Base-by-base conservation (phyloP, 345 rosid genomes). In the Eucalyptus polybractea region DNA sequence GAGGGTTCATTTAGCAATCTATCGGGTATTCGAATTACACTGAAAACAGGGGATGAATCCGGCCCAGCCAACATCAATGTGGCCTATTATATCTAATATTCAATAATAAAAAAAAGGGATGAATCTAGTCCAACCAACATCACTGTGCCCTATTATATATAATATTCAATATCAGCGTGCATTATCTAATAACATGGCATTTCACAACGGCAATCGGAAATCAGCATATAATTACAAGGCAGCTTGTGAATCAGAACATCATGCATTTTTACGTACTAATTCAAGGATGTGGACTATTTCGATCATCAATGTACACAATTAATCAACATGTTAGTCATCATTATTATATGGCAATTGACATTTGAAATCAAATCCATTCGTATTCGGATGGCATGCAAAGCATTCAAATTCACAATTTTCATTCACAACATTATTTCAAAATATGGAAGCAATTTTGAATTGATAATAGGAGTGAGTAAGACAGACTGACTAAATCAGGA, bases 401-500 rank as follows among this genome's bases (percentile, higher is more conserved):
- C 25, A 16, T 33, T 69, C 80, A 17, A 69, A 17, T 69, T 69
- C 80, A 69, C 24, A 9, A 69, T 17, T 69, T 69, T 17, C 44
- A 33, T 69, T 33, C 4, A 0, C 3, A 10, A 31, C 21, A 2
- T 67, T 3, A 69, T 69, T 10, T 69, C 4, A 33, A 69, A 67
- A 16, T 17, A 17, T 37, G 22, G 2, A 33, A 31, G 7, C 25
- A 69, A 69, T 16, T 69, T 27, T 62, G 33, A 62, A 62, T 27
- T 29, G 10, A 21, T 0, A 1, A 0, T 53, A 53, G 1, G 25
- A 53, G 25, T 21, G 58, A 53, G 58, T 10, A 53, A 21, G 1
- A 53, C 0, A 21, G 1, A 53, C 10, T 0, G 0, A 53, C 1
- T 1, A 1, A 21, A 0, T 53, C 1, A 19, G 0, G 58, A 53